These are phyloP conservation scores for Stemphylium beticola DNA, from an alignment of 2,329 filamentous ascomycete genomes.

Conservation along the genomic window DNA sequence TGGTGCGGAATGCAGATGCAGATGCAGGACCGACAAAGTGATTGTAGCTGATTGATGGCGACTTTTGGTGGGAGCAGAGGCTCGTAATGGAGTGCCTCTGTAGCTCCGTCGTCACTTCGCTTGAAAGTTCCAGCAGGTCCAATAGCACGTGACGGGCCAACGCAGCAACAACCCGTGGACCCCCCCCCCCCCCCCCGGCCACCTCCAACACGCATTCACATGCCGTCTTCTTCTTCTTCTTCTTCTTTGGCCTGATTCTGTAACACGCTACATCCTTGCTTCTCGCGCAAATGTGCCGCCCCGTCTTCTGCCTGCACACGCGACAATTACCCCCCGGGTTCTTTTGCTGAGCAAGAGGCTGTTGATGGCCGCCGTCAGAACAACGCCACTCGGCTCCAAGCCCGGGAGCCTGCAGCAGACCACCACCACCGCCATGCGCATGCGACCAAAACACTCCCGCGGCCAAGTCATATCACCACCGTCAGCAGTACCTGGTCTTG, in stretches of 20 bases:
- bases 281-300: constrained; percentile 34
- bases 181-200: constrained; percentile 3
- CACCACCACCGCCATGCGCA: constrained; percentile 2
- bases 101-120: constrained; percentile 36
- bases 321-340: constrained; percentile 12
- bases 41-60: constrained; percentile 13
- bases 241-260: constrained; percentile 32
- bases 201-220: constrained; percentile 16
- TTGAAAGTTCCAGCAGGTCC: constrained; percentile 24
- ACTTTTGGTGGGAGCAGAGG: constrained; percentile 24
- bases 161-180: constrained; percentile 4
- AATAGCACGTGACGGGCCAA: constrained; percentile 17
- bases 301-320: constrained; percentile 2
- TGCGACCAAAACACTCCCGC: background rate
- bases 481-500: constrained; percentile 5
- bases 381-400: constrained; percentile 16
- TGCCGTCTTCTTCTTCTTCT: background rate
- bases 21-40: constrained; percentile 10
- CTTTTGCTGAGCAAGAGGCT: constrained; percentile 3
- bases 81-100: constrained; percentile 33
- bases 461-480: background rate
- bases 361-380: background rate
- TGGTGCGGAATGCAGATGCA: constrained; percentile 12
- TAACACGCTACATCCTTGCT: constrained; percentile 9
- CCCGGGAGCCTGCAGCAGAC: constrained; percentile 5